phyloP scores from a whole-genome alignment of 2,329 filamentous ascomycete species.

The Xylaria multiplex region DNA sequence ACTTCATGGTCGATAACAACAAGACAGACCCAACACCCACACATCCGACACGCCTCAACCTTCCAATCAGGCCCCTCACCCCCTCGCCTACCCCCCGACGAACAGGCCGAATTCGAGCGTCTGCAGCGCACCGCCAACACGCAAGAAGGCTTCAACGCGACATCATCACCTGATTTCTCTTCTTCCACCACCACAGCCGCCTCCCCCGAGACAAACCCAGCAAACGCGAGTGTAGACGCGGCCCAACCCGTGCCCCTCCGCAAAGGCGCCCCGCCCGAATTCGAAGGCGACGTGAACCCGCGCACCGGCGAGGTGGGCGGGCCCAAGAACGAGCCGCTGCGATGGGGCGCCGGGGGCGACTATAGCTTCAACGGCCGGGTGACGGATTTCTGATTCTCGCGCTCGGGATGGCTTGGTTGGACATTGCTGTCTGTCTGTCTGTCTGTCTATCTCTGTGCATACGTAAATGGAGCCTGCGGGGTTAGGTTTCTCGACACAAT shows the following conservation, averaged over 20 bases:
- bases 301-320: constrained; percentile 95
- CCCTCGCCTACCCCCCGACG: constrained; percentile 76
- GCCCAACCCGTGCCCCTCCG: constrained; percentile 52
- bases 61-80: constrained; percentile 73
- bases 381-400: constrained; percentile 77
- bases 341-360: constrained; percentile 80
- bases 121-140: constrained; percentile 72
- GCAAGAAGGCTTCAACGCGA: constrained; percentile 48
- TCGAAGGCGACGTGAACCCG: constrained; percentile 90
- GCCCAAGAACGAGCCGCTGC: constrained; percentile 94
- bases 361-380: constrained; percentile 97
- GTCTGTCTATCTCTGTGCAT: too few relatives aligned
- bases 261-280: constrained; percentile 83
- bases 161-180: constrained; percentile 42
- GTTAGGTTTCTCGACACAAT: too few relatives aligned
- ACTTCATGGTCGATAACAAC: not conserved
- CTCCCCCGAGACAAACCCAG: not conserved
- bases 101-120: constrained; percentile 72
- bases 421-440: not conserved
- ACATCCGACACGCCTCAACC: constrained; percentile 47
- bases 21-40: not conserved
- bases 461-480: too few relatives aligned
- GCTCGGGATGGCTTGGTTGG: not conserved
- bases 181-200: constrained; percentile 18
- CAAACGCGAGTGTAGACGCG: constrained; percentile 2